Evolutionary conservation across 129 eudicot genomes (phyloP).

Genomic region (Pittosporum tobira): DNA sequence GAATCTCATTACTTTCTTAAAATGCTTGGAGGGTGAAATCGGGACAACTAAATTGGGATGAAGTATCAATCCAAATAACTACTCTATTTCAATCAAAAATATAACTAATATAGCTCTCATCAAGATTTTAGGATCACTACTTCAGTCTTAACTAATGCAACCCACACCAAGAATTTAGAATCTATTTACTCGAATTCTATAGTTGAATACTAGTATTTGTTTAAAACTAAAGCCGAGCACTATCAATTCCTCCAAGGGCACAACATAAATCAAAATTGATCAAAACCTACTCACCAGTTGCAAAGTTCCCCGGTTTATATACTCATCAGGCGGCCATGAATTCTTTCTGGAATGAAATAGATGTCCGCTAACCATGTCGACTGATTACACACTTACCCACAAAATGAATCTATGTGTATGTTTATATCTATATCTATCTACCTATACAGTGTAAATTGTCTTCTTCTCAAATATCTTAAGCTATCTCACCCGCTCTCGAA

Average conservation of each 20-base stretch:
- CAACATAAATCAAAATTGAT: background rate
- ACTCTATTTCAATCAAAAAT: background rate
- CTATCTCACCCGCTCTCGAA: slow-evolving; percentile 1
- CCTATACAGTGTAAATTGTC: background rate
- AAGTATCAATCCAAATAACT: too few species aligned
- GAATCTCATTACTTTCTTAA: too few species aligned
- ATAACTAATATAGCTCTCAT: background rate
- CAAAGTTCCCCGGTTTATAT: slow-evolving; percentile 51
- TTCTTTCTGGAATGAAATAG: slow-evolving; percentile 63
- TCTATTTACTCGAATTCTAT: too few species aligned
- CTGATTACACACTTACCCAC: slow-evolving; percentile 2
- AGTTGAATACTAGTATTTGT: too few species aligned
- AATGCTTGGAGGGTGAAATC: too few species aligned
- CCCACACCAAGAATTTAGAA: too few species aligned
- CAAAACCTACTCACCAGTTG: slow-evolving; percentile 51
- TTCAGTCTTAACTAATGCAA: too few species aligned
- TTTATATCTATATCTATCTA: background rate
- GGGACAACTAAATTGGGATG: too few species aligned
- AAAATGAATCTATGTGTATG: background rate
- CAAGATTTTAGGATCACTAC: too few species aligned
- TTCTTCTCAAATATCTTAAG: slow-evolving; percentile 3
- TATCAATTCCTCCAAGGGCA: background rate
- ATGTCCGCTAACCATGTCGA: slow-evolving; percentile 63
- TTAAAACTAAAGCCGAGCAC: too few species aligned
- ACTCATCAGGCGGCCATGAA: slow-evolving; percentile 95